phyloP scores from a whole-genome alignment of 2,329 filamentous ascomycete species.

The Monosporascus sp. region DNA sequence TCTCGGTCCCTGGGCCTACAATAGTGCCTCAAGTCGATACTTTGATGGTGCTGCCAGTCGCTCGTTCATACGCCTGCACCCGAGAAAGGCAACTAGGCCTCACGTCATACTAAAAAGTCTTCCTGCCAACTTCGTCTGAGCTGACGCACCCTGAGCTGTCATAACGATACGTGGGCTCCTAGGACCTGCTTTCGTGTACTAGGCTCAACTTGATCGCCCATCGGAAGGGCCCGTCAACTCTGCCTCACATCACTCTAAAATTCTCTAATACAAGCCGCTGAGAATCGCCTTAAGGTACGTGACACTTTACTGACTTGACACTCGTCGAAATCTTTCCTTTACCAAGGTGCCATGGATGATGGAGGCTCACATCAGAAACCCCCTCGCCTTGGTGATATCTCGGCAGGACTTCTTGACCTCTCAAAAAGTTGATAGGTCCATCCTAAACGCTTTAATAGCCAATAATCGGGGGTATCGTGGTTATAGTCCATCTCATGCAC shows the following conservation, averaged over 20 bases:
- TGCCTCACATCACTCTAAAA: too few relatives aligned
- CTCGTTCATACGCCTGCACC: constrained; percentile 12
- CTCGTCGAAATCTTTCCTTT: background rate
- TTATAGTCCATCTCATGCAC: background rate
- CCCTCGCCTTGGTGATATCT: background rate
- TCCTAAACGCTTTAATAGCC: background rate
- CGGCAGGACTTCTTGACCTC: background rate
- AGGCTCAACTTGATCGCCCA: too few relatives aligned
- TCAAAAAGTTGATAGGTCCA: background rate
- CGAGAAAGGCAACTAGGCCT: background rate
- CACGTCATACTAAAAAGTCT: background rate
- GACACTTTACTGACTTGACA: background rate
- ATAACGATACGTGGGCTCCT: background rate
- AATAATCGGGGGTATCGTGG: background rate
- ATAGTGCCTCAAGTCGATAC: constrained; percentile 11
- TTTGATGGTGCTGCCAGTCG: constrained; percentile 12
- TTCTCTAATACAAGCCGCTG: too few relatives aligned
- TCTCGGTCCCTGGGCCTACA: constrained; percentile 8
- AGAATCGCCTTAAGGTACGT: background rate
- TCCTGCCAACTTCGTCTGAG: background rate
- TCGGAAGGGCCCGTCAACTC: too few relatives aligned
- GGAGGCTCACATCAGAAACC: too few relatives aligned
- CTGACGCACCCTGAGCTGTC: background rate
- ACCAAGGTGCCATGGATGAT: background rate
- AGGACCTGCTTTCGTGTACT: too few relatives aligned